Evolutionary conservation across 164 flowering plant genomes (phyloP), one percentile per base, ranked within the genome.

Genomic region (Euptelea pleiosperma): DNA sequence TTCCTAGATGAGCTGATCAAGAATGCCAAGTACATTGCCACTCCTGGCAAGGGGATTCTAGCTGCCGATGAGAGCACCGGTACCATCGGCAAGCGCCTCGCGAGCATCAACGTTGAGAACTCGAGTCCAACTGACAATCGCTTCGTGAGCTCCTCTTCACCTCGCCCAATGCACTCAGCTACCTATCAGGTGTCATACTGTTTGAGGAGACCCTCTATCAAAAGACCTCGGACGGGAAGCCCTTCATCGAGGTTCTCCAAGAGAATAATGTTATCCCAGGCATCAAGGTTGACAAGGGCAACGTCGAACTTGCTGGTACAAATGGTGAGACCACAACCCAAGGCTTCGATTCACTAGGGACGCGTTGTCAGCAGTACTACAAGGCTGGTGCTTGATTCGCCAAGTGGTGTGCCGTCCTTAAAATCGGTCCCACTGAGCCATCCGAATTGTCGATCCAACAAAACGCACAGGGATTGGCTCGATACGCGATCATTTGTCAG

Each of bases 1-100:
- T 9, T 36, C 6, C 1, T 76, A 85, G 96, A 83, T n/a, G 96
- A 88, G 60, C 77, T 88, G 58, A 80, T 85, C 57, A 83, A 85
- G 88, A 88, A 55, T 22, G 96, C 96, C 72, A 83, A 82, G 86
- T 82, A 80, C 85, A 85, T 88, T 1, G 91, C 89, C 12, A 80
- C 88, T 0, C 96, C 90, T 0, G 91, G 91, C 43, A 88, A 83
- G 75, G 91, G 91, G 3, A 88, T 83, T 24, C 73, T 88, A 29
- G 96, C 91, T 0, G 96, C 89, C 0, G 91, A 85, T 49, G 96
- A 88, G 82, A 83, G 89, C 75, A 85, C 89, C 0, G 89, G 89
- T 58, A 88, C 96, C 19, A 88, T 85, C 24, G 95, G 95, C 4
- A 87, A 85, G 67, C 96, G 96, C 9, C 74, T 87, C 5, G 47